Evolutionary conservation across 1,284 basidiomycete species (phyloP), one percentile per base, ranked within the genome.

Genomic region (Xerocomus nothofagi): DNA sequence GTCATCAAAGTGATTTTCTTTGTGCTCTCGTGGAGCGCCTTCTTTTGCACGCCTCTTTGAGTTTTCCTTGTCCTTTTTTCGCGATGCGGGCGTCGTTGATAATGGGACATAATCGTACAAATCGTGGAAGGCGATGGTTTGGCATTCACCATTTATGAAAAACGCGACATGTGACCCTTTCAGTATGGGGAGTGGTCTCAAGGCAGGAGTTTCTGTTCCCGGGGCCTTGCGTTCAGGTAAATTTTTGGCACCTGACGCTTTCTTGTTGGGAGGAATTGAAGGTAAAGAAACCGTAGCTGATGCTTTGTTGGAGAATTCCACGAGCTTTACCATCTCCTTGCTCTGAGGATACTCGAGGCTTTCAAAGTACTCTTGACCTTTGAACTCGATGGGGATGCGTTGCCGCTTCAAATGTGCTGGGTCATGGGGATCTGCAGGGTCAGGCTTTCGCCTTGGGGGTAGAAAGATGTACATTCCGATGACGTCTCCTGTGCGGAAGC

Each of bases 281-380:
- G 84, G 84, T 1, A 85, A 69, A 14, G 84, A 81, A 4, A 76
- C 71, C 6, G 81, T 76, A 49, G 71, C 75, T 8, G 77, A 76
- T 3, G 79, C 70, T 65, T 86, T 87, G 11, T 72, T 77, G 39
- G 78, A 77, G 57, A 78, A 80, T 54, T 92, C 90, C 75, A 93
- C 84, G 53, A 95, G 80, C 26, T 82, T 77, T 23, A 83, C 79
- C 97, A 99, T 99, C 73, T 99, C 97, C 67, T 95, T 96, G n/a
- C 81, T 84, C 50, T 86, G 82, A 2, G 86, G 73, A 67, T 98
- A 98, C 69, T 99, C 96, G 57, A 93, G 78, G 55, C 86, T 87
- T 71, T 99, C 97, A 67, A 98, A 98, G 67, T 97, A 96, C 55
- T 93, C 86, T 69, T 96, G 93, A n/a, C 91, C 91, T 69, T 95